Evolutionary conservation across 1,284 basidiomycete genomes (phyloP), one percentile per base, ranked within the genome.

Genomic region (Rugosomyces carneus): DNA sequence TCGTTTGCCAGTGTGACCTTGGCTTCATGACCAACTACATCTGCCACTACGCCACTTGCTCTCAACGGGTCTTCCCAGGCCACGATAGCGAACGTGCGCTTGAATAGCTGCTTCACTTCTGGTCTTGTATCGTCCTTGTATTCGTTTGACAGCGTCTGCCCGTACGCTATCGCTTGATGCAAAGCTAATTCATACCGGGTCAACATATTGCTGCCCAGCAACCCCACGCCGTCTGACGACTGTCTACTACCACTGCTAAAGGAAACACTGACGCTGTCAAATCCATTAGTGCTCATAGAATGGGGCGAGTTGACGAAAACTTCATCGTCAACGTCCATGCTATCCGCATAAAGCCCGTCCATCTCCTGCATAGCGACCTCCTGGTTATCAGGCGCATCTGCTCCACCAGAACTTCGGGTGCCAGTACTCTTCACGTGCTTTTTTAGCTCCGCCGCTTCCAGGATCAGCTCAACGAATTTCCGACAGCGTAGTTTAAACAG

Each of bases 401-500:
- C 6, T 11, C 24, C 24, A 26, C n/a, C n/a, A n/a, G 24, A 10
- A 5, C 24, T 10, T 26, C 29, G 29, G 13, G 29, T 31, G 29
- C 11, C 13, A 4, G 29, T n/a, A 13, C 29, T 31, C 13, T 13
- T 31, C 29, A 31, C 13, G 29, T 31, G 29, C 13, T 31, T 31
- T 31, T 31, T 31, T 13, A 31, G 13, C 13, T 31, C 29, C 13
- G 29, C 5, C 29, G 29, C 29, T 31, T 31, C 29, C 29, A 31
- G 13, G 11, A 31, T 31, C 29, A 31, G 29, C 29, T 31, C 29
- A 31, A 31, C 29, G 11, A 31, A 31, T 62, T 85, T 87, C 52
- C 87, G 73, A 64, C 87, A 89, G 20, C 82, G 76, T 54, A 91
- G 63, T 60, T 85, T 87, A 67, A 90, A 84, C 23, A 77, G 63